Conservation (phyloP, 2,329 filamentous ascomycete genomes). For the Aspergillus awamori region DNA sequence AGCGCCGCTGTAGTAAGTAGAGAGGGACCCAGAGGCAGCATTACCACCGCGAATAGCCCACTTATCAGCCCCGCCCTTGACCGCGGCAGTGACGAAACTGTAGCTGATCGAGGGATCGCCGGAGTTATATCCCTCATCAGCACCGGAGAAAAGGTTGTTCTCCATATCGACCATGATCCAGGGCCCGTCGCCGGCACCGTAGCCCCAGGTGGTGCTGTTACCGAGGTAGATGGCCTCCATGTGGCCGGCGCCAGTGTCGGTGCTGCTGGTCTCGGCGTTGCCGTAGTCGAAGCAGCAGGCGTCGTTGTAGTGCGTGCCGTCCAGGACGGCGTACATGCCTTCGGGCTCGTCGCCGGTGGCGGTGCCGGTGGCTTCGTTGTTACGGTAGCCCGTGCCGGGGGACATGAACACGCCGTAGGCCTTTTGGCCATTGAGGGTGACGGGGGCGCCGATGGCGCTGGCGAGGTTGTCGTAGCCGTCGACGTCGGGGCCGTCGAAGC, state of each 20-base stretch:
- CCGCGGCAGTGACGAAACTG: conserved; percentile 59
- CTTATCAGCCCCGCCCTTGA: conserved; percentile 60
- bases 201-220: conserved; percentile 57
- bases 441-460: conserved; percentile 62
- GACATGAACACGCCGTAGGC: conserved; percentile 66
- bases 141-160: conserved; percentile 66
- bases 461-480: conserved; percentile 64
- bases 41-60: conserved; percentile 66
- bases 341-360: conserved; percentile 58
- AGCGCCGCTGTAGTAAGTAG: conserved; percentile 62
- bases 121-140: conserved; percentile 50
- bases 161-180: conserved; percentile 73
- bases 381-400: conserved; percentile 66
- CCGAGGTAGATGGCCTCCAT: conserved; percentile 73
- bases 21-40: conserved; percentile 56
- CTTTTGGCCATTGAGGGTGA: conserved; percentile 62
- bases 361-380: conserved; percentile 55
- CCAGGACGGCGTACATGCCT: conserved; percentile 40
- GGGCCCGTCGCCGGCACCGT: conserved; percentile 61
- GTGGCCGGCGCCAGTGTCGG: conserved; percentile 63
- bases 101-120: conserved; percentile 56
- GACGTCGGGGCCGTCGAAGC: conserved; percentile 58
- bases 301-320: conserved; percentile 39
- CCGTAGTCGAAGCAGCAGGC: conserved; percentile 58
- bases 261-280: conserved; percentile 57